Evolutionary conservation across 495 filamentous ascomycete species (phyloP).

Genomic region (Rostrohypoxylon terebratum): DNA sequence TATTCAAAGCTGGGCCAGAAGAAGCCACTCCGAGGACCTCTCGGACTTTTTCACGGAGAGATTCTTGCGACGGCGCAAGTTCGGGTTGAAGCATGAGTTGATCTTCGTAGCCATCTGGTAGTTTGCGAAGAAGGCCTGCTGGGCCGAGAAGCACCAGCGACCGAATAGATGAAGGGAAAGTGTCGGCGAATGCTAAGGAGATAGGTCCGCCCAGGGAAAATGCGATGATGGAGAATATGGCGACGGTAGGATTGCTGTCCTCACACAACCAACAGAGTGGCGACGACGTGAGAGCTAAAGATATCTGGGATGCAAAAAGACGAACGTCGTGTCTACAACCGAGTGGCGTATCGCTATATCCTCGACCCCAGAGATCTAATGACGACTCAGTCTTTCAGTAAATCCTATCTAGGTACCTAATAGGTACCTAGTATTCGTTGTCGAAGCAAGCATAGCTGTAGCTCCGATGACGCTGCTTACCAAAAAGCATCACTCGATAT

Average conservation of each 20-base stretch:
- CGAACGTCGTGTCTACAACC: conserved; percentile 75
- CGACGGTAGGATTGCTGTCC: no score
- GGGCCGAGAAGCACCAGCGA: conserved; percentile 81
- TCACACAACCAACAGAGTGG: conserved; percentile 72
- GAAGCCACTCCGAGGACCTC: conserved; percentile 29
- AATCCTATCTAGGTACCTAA: conserved; percentile 3
- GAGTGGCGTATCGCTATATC: conserved; percentile 76
- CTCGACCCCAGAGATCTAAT: conserved; percentile 78
- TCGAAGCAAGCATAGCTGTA: neutral
- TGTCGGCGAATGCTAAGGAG: conserved; percentile 73
- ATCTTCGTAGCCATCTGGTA: conserved; percentile 38
- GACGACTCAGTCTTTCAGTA: neutral
- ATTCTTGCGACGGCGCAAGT: conserved; percentile 25
- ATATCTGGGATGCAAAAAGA: conserved; percentile 78
- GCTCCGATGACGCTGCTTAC: conserved; percentile 51
- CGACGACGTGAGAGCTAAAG: conserved; percentile 75
- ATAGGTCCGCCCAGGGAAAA: conserved; percentile 89
- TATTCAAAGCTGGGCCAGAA: conserved; percentile 25
- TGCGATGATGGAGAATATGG: conserved; percentile 80
- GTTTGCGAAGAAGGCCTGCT: conserved; percentile 70
- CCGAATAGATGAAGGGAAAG: conserved; percentile 73
- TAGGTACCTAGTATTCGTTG: neutral
- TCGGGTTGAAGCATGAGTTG: conserved; percentile 34
- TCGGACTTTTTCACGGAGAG: conserved; percentile 36
- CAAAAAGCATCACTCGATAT: conserved; percentile 83